A percentile compares a stretch with the other conserved stretches of the same genome.
Conservation (phyloP, 192 early-diverging fungal species). For the Lobosporangium transversale region DNA sequence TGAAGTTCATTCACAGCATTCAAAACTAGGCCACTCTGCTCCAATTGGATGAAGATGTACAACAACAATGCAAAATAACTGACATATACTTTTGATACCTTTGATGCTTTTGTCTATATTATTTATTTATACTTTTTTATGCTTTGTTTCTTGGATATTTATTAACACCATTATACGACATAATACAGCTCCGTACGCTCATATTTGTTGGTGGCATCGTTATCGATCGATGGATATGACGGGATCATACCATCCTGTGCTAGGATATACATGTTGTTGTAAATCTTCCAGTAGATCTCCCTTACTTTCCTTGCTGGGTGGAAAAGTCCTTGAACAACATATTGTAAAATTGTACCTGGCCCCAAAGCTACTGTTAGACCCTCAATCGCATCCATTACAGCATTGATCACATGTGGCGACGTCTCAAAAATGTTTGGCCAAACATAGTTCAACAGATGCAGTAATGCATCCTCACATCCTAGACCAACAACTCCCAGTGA, state of each 20-base stretch:
- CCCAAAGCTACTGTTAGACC: slow-evolving; percentile 92
- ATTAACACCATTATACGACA: slow-evolving; percentile 40
- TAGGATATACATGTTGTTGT: slow-evolving; percentile 94
- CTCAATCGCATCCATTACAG: slow-evolving; percentile 97
- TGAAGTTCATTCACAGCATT: no score
- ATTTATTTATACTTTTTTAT: no score
- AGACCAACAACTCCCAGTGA: slow-evolving; percentile 92
- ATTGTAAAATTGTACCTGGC: slow-evolving; percentile 83
- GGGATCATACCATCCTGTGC: slow-evolving; percentile 91
- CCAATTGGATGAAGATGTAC: no score
- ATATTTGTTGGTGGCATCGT: slow-evolving; percentile 80
- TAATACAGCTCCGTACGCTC: slow-evolving; percentile 86
- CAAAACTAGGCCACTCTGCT: no score
- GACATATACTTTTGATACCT: no score
- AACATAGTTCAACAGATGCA: slow-evolving; percentile 93
- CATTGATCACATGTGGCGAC: slow-evolving; percentile 96
- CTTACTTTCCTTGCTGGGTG: slow-evolving; percentile 95
- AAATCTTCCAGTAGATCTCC: slow-evolving; percentile 99
- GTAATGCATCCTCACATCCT: slow-evolving; percentile 92
- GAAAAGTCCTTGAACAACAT: slow-evolving; percentile 92
- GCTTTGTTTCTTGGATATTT: neutral
- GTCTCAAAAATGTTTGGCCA: slow-evolving; percentile 99
- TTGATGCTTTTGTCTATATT: no score
- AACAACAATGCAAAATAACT: no score
- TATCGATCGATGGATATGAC: slow-evolving; percentile 91